Base-by-base conservation (phyloP, 2,329 filamentous ascomycete species). In the Trichoderma semiorbis region DNA sequence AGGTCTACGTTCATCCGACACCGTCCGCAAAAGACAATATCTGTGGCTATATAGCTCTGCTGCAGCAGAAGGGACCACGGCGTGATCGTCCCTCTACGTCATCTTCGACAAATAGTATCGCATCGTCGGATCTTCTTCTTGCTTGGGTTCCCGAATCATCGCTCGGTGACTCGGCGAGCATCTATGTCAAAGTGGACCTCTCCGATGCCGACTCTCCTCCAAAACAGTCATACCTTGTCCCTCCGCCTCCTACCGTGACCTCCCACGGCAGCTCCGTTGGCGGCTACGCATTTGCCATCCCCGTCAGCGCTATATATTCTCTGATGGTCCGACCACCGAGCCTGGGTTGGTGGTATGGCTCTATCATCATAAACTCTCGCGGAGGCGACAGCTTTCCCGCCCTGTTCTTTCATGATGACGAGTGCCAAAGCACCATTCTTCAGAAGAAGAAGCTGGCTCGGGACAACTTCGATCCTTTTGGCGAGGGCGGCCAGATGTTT, bases 321-420 rank as follows among this genome's bases (percentile, higher is more conserved):
- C 86, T 99, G 6, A 86, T 97, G 8, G 91, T 99, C 50, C 90
- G 96, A 2, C 95, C 95, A 4, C 97, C 96, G 6, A 98, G 94
- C 79, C 83, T 97, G 8, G 97, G 96, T 18, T 99, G 96, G 97
- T 99, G 96, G 96, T 98, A 97, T 80, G 96, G 96, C 39, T 97
- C 94, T 74, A 83, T 99, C 32, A 92, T 99, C 71, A 93, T 99
- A 83, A 99, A 99, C 80, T 94, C 93, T 1, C 87, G 93, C 14
- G 90, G 92, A 0, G 97, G 97, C 4, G 95, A 98, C 79, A 96
- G 93, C 79, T 97, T 98, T 76, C 96, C 96, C 0, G 94, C 96
- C 0, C 84, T 99, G 1, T 99, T 99, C 83, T 99, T 99, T 83
- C 96, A 99, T 80, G 96, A 99, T 78, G 94, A 91, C 74, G 96